Base-by-base conservation (phyloP, 116 monocot species). In the Dioscorea cayenensis region DNA sequence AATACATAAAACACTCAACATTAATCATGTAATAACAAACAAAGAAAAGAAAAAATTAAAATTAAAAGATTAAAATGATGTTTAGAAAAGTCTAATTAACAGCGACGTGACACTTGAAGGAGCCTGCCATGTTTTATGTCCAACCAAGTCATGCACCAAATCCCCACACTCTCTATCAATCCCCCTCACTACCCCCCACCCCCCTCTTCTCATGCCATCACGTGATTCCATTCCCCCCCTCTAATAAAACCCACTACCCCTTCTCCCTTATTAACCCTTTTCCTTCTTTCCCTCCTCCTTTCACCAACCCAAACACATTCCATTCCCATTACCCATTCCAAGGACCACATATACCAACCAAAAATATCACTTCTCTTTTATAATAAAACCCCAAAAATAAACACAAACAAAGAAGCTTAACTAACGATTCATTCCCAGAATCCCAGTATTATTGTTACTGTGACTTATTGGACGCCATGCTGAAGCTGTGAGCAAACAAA, bases 401-500 rank as follows among this genome's bases (percentile, higher is more conserved):
- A 43, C 43, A 43, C 9, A 38, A 38, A 5, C 38, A 38, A 38
- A 38, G 38, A 38, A 38, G 38, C 5, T 38, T 43, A 43, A 43
- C 43, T 55, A 55, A 18, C 55, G 16, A 55, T 11, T n/a, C 5
- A 55, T 55, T 2, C 55, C 55, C 12, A 55, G 16, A 18, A 55
- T 11, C 5, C 55, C 55, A 55, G 55, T 43, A 6, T 3, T 43
- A 12, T 7, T 43, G 43, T 43, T 43, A 12, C 12, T 43, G 8
- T 43, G 7, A 12, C 17, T 55, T 2, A 59, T 67, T 68, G 84
- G 84, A 51, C 73, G 67, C 95, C 95, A 95, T 0, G 95, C 95
- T 4, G 95, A 95, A 1, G 95, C 95, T 0, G 92, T 92, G 8
- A 95, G 83, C 9, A 95, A 78, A 66, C 84, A 90, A 2, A 95